Evolutionary conservation across 495 filamentous ascomycete genomes (phyloP), one percentile per base, ranked within the genome.

Genomic region (Penicillium steckii): DNA sequence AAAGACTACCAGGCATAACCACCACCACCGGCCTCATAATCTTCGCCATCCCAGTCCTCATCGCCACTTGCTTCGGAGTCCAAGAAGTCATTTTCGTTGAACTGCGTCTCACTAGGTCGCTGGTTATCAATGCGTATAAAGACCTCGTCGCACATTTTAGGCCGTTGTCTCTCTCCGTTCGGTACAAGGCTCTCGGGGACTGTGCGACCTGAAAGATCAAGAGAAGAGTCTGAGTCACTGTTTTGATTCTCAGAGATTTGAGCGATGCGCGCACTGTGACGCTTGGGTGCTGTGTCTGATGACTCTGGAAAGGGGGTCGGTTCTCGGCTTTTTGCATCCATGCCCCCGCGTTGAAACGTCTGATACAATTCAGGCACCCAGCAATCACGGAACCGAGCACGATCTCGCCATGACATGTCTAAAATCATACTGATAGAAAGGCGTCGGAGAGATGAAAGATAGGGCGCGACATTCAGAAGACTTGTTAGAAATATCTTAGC

Each of bases 71-170:
- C 60, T 48, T 89, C 86, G 10, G 74, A 73, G 55, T 94, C 89
- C 3, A 95, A 62, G 62, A 96, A 96, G 59, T 96, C 88, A 9
- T 78, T 78, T 70, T 93, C 91, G 18, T 78, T 80, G 56, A 80
- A 87, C 33, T 86, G 85, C n/a, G 71, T 75, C 57, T 94, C 91
- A 1, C 73, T 79, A 17, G 87, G 87, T 37, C 90, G 83, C 58
- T 88, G 82, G 65, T 95, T 93, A 61, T 95, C 91, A 45, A 96
- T 86, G 17, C 82, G 74, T 38, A 96, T 78, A 38, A 83, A 80
- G n/a, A 96, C 90, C 27, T 82, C 72, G 21, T 91, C 77, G 67
- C 91, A 96, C 77, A 90, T 76, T 1, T 91, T 89, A 41, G 94
- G 91, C 13, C 85, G 4, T 22, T 33, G 44, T 77, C 72, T 2